Percentiles rank a stretch among this genome's conserved stretches.
Evolutionary conservation across 345 rosid species (phyloP).

Genomic region (Schrenkiella parvula): DNA sequence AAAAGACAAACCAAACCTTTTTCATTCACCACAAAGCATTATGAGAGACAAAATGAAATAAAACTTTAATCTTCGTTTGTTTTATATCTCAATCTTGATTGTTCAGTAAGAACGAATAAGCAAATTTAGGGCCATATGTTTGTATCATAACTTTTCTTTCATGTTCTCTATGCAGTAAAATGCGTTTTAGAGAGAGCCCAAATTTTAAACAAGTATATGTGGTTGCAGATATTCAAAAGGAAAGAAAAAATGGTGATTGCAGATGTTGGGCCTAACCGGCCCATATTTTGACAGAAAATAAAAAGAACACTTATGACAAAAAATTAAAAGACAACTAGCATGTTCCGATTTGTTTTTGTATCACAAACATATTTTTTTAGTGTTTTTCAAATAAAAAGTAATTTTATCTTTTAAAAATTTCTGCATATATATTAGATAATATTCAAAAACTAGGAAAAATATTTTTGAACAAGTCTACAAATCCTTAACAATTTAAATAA

Average conservation of each 20-base stretch:
- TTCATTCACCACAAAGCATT: background rate
- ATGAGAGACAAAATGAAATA: background rate
- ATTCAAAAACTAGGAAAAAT: too few relatives aligned
- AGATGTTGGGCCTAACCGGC: background rate
- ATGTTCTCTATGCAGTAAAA: background rate
- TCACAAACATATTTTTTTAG: too few relatives aligned
- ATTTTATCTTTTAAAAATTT: too few relatives aligned
- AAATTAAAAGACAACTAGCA: too few relatives aligned
- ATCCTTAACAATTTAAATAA: too few relatives aligned
- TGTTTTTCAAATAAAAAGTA: too few relatives aligned
- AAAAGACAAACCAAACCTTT: conserved; percentile 34
- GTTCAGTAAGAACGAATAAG: background rate
- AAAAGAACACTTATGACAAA: background rate
- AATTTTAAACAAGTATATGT: background rate
- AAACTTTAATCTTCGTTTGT: background rate
- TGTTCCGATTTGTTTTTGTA: too few relatives aligned
- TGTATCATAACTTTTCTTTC: background rate
- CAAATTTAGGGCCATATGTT: background rate
- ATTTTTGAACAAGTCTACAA: too few relatives aligned
- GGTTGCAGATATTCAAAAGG: background rate
- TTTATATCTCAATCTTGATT: background rate
- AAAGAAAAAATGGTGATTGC: background rate
- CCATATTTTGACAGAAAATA: background rate
- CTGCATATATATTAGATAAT: too few relatives aligned
- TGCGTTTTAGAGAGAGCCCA: background rate